These are phyloP conservation scores for Taiozyma sp. DNA, from an alignment of 1,139 yeast species.

Conservation along the genomic window DNA sequence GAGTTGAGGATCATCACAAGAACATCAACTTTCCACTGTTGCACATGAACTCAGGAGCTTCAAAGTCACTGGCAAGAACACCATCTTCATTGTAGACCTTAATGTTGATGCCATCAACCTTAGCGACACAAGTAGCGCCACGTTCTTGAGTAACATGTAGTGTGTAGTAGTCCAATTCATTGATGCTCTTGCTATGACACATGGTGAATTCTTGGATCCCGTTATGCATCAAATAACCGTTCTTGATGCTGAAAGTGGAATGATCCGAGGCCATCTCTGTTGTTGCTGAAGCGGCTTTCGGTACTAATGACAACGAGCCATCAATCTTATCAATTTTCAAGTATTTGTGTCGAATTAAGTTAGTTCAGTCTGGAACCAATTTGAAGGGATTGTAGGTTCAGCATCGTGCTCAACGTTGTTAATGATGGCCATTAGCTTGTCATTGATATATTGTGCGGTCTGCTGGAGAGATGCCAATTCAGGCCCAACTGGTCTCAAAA, in stretches of 20 bases:
- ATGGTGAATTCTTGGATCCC: slow-evolving; percentile 7
- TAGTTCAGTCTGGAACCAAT: slow-evolving; percentile 6
- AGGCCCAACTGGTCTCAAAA: slow-evolving; percentile 33
- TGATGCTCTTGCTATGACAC: slow-evolving; percentile 3
- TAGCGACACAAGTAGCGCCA: slow-evolving; percentile 3
- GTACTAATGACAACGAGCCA: neutral
- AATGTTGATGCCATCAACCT: slow-evolving; percentile 8
- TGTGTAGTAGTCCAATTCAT: neutral
- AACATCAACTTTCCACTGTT: slow-evolving; percentile 8
- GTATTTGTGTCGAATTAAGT: slow-evolving; percentile 2
- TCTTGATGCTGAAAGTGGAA: slow-evolving; percentile 13
- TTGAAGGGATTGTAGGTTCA: neutral
- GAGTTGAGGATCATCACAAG: slow-evolving; percentile 1
- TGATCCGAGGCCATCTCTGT: neutral
- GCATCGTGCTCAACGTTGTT: neutral
- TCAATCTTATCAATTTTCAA: slow-evolving; percentile 1
- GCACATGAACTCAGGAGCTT: slow-evolving; percentile 17
- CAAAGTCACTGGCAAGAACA: slow-evolving; percentile 9
- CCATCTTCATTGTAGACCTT: slow-evolving; percentile 11
- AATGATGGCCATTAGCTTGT: neutral
- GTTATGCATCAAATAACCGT: slow-evolving; percentile 10
- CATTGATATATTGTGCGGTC: neutral
- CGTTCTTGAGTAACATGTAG: neutral
- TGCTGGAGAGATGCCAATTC: slow-evolving; percentile 29
- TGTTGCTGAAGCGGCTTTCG: neutral